A percentile compares a stretch with the other conserved stretches of the same genome.
Conservation (phyloP, 768 basidiomycete species). For the Cystofilobasidium ferigula region DNA sequence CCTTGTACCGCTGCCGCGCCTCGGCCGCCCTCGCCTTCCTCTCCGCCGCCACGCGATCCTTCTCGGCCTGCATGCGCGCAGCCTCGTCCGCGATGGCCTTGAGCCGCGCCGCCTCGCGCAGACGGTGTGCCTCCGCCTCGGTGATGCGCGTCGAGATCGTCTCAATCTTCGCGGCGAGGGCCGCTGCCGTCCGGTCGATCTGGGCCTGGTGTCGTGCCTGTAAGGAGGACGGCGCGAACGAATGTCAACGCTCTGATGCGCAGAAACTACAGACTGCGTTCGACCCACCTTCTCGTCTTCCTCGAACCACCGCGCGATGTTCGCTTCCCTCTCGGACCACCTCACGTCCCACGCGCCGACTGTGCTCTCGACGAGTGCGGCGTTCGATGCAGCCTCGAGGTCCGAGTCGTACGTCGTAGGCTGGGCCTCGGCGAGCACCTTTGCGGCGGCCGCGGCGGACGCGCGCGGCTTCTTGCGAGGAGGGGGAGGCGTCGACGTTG, state of each 20-base stretch:
- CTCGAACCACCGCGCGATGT: background rate
- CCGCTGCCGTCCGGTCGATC: background rate
- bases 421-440: background rate
- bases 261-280: background rate
- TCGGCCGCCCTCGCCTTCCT: constrained; percentile 11
- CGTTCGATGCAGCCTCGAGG: background rate
- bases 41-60: background rate
- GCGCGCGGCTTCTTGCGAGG: background rate
- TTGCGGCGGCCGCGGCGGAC: background rate
- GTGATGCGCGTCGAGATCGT: background rate
- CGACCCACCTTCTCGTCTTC: background rate
- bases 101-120: background rate
- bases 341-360: background rate
- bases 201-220: background rate
- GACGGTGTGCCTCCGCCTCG: background rate
- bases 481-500: background rate
- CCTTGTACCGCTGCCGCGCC: constrained; percentile 10
- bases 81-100: constrained; percentile 1
- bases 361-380: background rate
- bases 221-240: background rate
- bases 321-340: background rate
- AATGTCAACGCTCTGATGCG: background rate
- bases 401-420: background rate
- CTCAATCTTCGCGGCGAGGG: background rate
- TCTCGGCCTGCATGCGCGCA: background rate